Evolutionary conservation across 208 protist genomes (phyloP).

Genomic region (Crithidia sp.): DNA sequence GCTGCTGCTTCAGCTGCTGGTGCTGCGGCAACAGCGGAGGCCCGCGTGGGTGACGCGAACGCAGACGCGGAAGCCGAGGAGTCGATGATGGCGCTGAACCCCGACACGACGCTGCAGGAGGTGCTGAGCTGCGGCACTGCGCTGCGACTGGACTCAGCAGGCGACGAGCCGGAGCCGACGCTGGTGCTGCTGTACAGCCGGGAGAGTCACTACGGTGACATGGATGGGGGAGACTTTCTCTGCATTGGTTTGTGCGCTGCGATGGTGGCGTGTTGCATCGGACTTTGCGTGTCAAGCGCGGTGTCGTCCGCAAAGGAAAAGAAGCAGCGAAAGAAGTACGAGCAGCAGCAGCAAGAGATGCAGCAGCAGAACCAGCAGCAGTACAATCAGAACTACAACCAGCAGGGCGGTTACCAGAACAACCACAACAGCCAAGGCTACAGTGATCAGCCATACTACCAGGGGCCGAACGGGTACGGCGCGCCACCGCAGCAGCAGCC

Average conservation of each 20-base stretch:
- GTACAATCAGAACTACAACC: background rate
- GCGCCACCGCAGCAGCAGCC: constrained; percentile 25
- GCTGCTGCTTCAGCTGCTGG: background rate
- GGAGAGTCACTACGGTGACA: constrained; percentile 22
- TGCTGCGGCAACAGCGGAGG: background rate
- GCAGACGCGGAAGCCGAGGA: background rate
- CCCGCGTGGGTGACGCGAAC: background rate
- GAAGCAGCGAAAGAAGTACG: background rate
- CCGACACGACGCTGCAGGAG: constrained; percentile 21
- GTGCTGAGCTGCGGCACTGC: constrained; percentile 7
- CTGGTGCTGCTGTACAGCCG: constrained; percentile 25
- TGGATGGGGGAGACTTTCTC: constrained; percentile 13
- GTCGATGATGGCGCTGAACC: constrained; percentile 19
- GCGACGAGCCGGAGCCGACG: constrained; percentile 6
- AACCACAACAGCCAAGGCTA: constrained; percentile 9
- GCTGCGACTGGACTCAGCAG: constrained; percentile 11
- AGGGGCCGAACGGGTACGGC: constrained; percentile 16
- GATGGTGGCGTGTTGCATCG: constrained; percentile 19
- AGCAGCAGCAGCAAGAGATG: constrained; percentile 17
- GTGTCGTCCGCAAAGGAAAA: background rate
- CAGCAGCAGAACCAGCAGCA: constrained; percentile 15
- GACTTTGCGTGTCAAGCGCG: constrained; percentile 15
- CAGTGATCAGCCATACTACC: constrained; percentile 9
- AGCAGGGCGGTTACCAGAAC: constrained; percentile 8
- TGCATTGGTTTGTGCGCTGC: constrained; percentile 21